These are phyloP conservation scores for Forsythia viridissima DNA, from an alignment of 257 asterid genomes.

Conservation along the genomic window DNA sequence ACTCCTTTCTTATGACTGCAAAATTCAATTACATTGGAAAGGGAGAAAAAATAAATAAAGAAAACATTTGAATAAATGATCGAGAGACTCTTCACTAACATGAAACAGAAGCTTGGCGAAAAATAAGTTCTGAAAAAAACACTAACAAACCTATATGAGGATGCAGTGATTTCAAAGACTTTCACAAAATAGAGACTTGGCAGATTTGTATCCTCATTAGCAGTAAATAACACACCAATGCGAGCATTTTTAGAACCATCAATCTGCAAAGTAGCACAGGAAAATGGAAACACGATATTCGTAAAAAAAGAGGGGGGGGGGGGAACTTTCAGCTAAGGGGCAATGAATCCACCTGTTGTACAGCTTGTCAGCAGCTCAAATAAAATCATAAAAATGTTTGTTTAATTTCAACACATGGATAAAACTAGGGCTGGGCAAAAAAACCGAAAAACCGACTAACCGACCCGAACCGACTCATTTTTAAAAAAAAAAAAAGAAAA, in stretches of 20 bases:
- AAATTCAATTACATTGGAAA: slow-evolving; percentile 7
- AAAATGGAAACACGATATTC: slow-evolving; percentile 24
- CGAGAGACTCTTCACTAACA: slow-evolving; percentile 11
- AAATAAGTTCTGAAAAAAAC: slow-evolving; percentile 14
- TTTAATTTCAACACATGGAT: too few relatives aligned
- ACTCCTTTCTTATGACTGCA: slow-evolving; percentile 87
- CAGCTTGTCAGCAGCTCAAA: slow-evolving; percentile 16
- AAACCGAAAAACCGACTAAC: too few relatives aligned
- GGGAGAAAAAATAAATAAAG: neutral
- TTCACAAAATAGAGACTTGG: slow-evolving; percentile 65
- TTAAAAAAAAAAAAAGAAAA: too few relatives aligned
- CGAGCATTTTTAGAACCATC: slow-evolving; percentile 77
- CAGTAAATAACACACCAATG: slow-evolving; percentile 74
- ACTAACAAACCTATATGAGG: slow-evolving; percentile 71
- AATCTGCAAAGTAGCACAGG: slow-evolving; percentile 52
- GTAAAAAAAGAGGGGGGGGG: neutral
- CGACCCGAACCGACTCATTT: too few relatives aligned
- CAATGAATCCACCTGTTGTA: slow-evolving; percentile 2
- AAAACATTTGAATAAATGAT: neutral
- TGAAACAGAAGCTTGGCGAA: neutral
- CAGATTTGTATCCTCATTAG: slow-evolving; percentile 43
- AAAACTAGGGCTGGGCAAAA: too few relatives aligned
- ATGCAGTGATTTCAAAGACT: slow-evolving; percentile 64
- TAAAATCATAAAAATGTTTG: neutral
- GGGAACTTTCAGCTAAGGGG: slow-evolving; percentile 1